These are phyloP conservation scores for Aureobasidium lini DNA, from an alignment of 2,329 filamentous ascomycete species.

Conservation along the genomic window DNA sequence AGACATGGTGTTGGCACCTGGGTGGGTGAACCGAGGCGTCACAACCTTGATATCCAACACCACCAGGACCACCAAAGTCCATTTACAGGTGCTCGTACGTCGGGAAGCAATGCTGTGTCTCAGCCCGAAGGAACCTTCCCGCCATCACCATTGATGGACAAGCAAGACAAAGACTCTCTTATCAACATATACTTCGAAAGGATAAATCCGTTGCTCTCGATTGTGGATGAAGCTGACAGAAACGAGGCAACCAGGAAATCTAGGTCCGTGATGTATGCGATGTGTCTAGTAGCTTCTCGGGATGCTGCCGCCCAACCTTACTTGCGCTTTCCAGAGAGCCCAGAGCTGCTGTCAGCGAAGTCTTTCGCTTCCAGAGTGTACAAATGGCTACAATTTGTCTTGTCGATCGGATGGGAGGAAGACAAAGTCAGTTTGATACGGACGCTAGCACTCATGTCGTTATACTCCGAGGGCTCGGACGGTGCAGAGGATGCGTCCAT, in stretches of 20 bases:
- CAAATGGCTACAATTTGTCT: constrained; percentile 33
- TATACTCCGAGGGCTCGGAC: constrained; percentile 42
- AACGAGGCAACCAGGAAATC: constrained; percentile 29
- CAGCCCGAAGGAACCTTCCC: constrained; percentile 22
- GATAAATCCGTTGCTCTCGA: constrained; percentile 40
- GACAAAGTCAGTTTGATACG: constrained; percentile 42
- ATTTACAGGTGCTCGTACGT: constrained; percentile 16
- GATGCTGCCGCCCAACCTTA: constrained; percentile 36
- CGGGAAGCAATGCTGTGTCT: constrained; percentile 17
- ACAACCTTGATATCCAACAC: constrained; percentile 16
- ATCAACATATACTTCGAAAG: constrained; percentile 40
- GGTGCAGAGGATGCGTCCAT: constrained; percentile 36
- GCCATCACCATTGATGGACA: constrained; percentile 26
- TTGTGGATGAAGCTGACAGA: constrained; percentile 38
- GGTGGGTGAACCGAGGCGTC: constrained; percentile 20
- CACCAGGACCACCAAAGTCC: constrained; percentile 21
- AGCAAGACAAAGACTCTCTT: constrained; percentile 30
- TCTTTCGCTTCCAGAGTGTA: constrained; percentile 41
- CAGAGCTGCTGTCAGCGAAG: constrained; percentile 28
- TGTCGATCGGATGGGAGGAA: constrained; percentile 35
- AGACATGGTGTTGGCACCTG: constrained; percentile 29
- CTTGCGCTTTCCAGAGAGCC: constrained; percentile 28
- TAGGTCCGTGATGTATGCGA: constrained; percentile 36
- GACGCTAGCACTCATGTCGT: constrained; percentile 38
- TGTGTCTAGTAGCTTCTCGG: constrained; percentile 43